phyloP scores from a whole-genome alignment of 495 filamentous ascomycete genomes.

The Podospora didyma region DNA sequence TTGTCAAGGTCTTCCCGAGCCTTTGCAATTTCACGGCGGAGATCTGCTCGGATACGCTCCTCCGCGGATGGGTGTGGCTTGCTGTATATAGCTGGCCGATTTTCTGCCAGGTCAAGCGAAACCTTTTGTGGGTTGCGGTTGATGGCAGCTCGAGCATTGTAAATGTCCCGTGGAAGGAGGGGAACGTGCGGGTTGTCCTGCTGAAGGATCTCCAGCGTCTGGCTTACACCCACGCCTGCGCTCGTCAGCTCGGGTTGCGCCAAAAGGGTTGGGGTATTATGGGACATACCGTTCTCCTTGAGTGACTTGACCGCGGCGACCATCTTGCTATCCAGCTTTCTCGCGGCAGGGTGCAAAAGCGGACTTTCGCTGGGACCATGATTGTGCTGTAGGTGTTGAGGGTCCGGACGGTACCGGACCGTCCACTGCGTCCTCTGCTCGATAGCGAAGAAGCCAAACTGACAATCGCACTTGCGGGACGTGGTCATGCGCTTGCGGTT shows the following conservation, averaged over 20 bases:
- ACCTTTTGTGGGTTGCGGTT: slow-evolving; percentile 55
- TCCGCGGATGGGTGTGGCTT: slow-evolving; percentile 53
- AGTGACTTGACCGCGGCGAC: slow-evolving; percentile 52
- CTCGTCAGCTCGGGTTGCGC: slow-evolving; percentile 13
- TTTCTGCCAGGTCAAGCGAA: slow-evolving; percentile 44
- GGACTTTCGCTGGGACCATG: slow-evolving; percentile 55
- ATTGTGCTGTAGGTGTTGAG: slow-evolving; percentile 47
- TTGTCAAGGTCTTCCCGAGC: slow-evolving; percentile 45
- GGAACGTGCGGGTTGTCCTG: slow-evolving; percentile 51
- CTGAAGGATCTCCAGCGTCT: slow-evolving; percentile 54
- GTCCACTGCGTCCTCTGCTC: slow-evolving; percentile 56
- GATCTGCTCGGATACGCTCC: slow-evolving; percentile 51
- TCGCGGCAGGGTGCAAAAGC: slow-evolving; percentile 50
- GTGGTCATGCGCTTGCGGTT: slow-evolving; percentile 53
- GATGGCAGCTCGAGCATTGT: slow-evolving; percentile 55
- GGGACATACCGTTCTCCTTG: slow-evolving; percentile 49
- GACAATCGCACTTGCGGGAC: slow-evolving; percentile 54
- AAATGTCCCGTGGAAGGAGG: slow-evolving; percentile 52
- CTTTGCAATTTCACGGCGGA: slow-evolving; percentile 47
- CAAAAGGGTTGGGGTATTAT: not conserved
- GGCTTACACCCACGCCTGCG: slow-evolving; percentile 50
- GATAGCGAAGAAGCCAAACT: slow-evolving; percentile 55
- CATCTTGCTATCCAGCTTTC: slow-evolving; percentile 55
- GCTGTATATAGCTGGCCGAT: slow-evolving; percentile 53
- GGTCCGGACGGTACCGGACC: slow-evolving; percentile 50